Percentiles rank a stretch among this genome's conserved stretches.
phyloP scores from a whole-genome alignment of 768 basidiomycete species.

The Leccinum boreale region DNA sequence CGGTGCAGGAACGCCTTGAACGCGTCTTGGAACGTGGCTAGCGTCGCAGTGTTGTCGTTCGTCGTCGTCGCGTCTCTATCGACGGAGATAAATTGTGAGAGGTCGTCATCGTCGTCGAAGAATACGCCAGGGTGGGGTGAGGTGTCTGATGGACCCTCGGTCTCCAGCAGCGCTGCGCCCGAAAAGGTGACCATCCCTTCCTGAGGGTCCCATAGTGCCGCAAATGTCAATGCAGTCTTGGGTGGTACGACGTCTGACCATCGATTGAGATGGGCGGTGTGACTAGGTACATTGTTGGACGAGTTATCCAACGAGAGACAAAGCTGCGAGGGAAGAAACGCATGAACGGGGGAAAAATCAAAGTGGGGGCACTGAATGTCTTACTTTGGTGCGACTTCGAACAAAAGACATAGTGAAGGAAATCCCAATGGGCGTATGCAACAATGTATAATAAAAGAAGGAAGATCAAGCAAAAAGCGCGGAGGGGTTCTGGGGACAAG shows the following conservation, averaged over 20 bases:
- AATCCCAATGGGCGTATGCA: neutral
- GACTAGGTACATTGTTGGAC: slow-evolving; percentile 6
- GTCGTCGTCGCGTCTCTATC: slow-evolving; percentile 11
- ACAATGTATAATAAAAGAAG: neutral
- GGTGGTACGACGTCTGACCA: slow-evolving; percentile 61
- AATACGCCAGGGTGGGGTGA: slow-evolving; percentile 8
- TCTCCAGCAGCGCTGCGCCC: slow-evolving; percentile 43
- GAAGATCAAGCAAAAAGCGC: neutral
- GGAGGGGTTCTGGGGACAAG: neutral
- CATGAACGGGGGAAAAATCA: neutral
- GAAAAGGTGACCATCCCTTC: slow-evolving; percentile 59
- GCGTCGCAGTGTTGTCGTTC: slow-evolving; percentile 23
- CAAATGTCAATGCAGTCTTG: slow-evolving; percentile 54
- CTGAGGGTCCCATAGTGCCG: slow-evolving; percentile 56
- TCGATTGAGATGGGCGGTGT: slow-evolving; percentile 27
- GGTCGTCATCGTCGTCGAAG: slow-evolving; percentile 16
- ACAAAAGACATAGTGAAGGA: slow-evolving; percentile 12
- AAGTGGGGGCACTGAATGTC: neutral
- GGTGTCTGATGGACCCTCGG: slow-evolving; percentile 15
- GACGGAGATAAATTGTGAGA: slow-evolving; percentile 8
- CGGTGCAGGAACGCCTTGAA: slow-evolving; percentile 28
- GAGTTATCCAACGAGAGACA: slow-evolving; percentile 24
- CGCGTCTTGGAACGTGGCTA: slow-evolving; percentile 27
- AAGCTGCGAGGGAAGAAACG: slow-evolving; percentile 9
- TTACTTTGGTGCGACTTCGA: slow-evolving; percentile 23